Percentiles rank a stretch among this genome's conserved stretches.
Conservation (phyloP, 139 green algal genomes). For the Tetradesmus lagerheimii region DNA sequence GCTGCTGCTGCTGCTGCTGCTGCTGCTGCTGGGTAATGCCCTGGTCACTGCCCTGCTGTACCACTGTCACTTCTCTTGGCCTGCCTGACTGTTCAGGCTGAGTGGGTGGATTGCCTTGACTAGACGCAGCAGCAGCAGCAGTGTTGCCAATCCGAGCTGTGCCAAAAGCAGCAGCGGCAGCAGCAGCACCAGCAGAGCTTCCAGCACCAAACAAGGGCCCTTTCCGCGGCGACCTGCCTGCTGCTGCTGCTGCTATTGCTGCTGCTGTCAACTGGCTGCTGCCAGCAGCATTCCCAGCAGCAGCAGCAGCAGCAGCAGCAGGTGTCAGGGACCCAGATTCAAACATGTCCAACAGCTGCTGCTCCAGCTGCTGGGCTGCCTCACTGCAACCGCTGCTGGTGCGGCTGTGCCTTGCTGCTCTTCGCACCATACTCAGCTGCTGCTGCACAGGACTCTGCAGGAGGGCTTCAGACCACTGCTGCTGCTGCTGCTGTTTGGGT, state of each 20-base stretch:
- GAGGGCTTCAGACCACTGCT: neutral
- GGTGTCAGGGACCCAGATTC: neutral
- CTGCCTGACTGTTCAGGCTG: no score
- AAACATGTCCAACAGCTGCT: slow-evolving; percentile 33
- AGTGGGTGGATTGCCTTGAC: no score
- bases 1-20: neutral
- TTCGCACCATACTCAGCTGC: neutral
- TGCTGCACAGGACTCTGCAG: slow-evolving; percentile 18
- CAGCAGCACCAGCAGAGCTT: neutral
- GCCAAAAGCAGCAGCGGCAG: neutral
- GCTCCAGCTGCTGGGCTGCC: slow-evolving; percentile 38
- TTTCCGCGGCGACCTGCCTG: neutral
- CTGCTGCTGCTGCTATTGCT: slow-evolving; percentile 4
- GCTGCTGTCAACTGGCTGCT: neutral
- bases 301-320: slow-evolving; percentile 20
- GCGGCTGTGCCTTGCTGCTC: neutral
- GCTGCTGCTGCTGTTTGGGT: neutral
- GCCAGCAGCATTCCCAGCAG: neutral
- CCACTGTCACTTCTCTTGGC: neutral
- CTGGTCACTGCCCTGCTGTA: slow-evolving; percentile 1
- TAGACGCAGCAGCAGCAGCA: neutral
- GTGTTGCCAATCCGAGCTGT: neutral
- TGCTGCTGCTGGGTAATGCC: neutral
- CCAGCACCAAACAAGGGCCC: neutral
- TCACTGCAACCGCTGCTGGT: slow-evolving; percentile 37